phyloP scores from a whole-genome alignment of 2,329 filamentous ascomycete species.

The Knufia petricola region DNA sequence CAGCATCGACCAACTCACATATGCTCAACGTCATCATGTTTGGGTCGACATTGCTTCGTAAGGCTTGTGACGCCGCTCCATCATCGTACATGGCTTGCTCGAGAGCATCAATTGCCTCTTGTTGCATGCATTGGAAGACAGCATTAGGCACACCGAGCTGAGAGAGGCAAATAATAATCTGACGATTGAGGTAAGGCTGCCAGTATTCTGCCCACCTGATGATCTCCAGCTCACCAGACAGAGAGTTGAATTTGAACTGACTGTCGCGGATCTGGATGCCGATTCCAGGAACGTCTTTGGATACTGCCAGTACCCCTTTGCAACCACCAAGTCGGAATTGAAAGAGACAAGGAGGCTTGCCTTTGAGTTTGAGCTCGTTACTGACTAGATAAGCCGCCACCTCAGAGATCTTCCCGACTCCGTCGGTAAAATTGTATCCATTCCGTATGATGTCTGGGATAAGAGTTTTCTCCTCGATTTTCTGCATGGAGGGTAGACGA shows the following conservation, averaged over 20 bases:
- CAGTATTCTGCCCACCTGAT: conserved; percentile 70
- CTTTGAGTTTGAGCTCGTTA: conserved; percentile 55
- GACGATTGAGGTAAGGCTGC: conserved; percentile 73
- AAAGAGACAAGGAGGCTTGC: conserved; percentile 63
- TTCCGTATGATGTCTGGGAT: conserved; percentile 63
- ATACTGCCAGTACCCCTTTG: conserved; percentile 78
- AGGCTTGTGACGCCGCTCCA: conserved; percentile 52
- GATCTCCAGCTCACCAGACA: conserved; percentile 68
- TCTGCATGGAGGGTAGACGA: conserved; percentile 9
- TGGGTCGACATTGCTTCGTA: conserved; percentile 70
- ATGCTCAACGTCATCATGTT: conserved; percentile 70
- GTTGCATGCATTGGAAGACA: conserved; percentile 61
- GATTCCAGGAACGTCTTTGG: conserved; percentile 54
- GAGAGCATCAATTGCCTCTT: conserved; percentile 59
- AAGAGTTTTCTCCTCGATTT: conserved; percentile 36
- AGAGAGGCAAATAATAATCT: conserved; percentile 79
- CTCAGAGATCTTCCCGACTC: conserved; percentile 81
- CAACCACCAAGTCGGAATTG: conserved; percentile 89
- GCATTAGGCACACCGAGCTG: conserved; percentile 60
- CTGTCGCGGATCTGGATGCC: conserved; percentile 73
- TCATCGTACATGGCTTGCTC: conserved; percentile 60
- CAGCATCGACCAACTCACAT: conserved; percentile 65
- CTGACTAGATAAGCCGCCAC: conserved; percentile 66
- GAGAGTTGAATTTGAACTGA: conserved; percentile 74
- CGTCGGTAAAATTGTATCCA: conserved; percentile 72